These are phyloP conservation scores for Hemisphaericaspora xylanilytica DNA, from an alignment of 1,139 yeast species.

Conservation along the genomic window DNA sequence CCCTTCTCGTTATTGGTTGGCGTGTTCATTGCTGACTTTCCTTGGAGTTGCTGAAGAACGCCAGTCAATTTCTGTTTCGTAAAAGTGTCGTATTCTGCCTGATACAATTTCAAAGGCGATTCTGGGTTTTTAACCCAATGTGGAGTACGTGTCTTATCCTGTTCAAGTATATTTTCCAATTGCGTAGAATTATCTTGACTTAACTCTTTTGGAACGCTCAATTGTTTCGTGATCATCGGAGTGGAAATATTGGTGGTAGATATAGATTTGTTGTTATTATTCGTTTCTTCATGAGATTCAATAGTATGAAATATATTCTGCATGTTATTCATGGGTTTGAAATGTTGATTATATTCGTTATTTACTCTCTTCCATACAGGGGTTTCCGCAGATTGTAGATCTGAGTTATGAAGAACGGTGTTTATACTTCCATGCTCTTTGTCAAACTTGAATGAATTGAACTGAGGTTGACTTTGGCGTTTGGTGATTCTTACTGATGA, in stretches of 20 bases:
- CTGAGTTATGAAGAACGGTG: constrained; percentile 39
- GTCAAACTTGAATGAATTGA: constrained; percentile 13
- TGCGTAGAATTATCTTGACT: constrained; percentile 19
- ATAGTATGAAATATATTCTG: constrained; percentile 30
- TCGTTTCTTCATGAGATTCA: constrained; percentile 14
- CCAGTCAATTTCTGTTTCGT: constrained; percentile 39
- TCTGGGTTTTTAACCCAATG: constrained; percentile 21
- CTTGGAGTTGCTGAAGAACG: constrained; percentile 28
- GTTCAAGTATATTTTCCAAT: constrained; percentile 22
- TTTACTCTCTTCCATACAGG: constrained; percentile 41
- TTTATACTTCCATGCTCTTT: constrained; percentile 25
- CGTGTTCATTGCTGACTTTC: constrained; percentile 16
- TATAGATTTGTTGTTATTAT: constrained; percentile 11
- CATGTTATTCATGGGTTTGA: constrained; percentile 29
- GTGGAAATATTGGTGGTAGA: constrained; percentile 39
- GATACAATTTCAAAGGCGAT: constrained; percentile 43
- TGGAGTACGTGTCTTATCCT: constrained; percentile 13
- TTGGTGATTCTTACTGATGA: constrained; percentile 34
- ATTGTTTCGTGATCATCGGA: constrained; percentile 18
- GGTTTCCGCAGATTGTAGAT: constrained; percentile 22
- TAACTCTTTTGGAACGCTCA: constrained; percentile 14
- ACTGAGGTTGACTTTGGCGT: constrained; percentile 14
- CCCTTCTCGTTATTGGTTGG: constrained; percentile 9
- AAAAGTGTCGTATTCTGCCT: constrained; percentile 40
- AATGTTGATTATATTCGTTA: constrained; percentile 25